These are phyloP conservation scores for Paracamarosporium sp. DNA, from an alignment of 2,329 filamentous ascomycete species.

Conservation along the genomic window DNA sequence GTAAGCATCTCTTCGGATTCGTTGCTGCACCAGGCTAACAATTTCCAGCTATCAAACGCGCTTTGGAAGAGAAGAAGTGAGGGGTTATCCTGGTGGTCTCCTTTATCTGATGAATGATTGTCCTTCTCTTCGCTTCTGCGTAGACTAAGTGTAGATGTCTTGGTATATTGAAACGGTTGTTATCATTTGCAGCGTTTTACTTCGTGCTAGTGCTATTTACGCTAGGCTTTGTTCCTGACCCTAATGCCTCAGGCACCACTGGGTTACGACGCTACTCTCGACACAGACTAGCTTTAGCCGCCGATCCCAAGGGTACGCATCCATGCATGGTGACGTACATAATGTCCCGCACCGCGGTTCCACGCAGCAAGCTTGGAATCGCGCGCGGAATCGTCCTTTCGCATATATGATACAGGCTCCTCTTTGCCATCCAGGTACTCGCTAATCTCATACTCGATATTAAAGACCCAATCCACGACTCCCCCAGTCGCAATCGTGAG, in stretches of 20 bases:
- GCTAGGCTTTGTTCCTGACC: background rate
- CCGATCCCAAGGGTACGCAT: background rate
- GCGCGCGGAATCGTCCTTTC: background rate
- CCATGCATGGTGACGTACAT: conserved; percentile 28
- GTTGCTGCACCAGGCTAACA: conserved; percentile 18
- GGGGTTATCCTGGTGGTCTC: background rate
- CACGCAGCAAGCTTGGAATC: conserved; percentile 9
- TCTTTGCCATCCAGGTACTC: background rate
- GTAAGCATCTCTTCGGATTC: conserved; percentile 27
- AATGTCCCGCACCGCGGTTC: background rate
- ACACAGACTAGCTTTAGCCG: background rate
- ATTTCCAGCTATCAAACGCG: conserved; percentile 42
- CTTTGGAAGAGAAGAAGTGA: conserved; percentile 44
- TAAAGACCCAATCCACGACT: too few relatives aligned
- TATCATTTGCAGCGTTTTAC: background rate
- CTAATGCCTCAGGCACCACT: background rate
- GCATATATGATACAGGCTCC: background rate
- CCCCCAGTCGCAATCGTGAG: too few relatives aligned
- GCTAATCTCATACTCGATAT: background rate
- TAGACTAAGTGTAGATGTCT: background rate
- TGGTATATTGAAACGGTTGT: background rate
- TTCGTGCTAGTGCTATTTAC: background rate
- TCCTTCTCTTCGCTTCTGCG: background rate
- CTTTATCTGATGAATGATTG: background rate
- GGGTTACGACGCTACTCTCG: background rate